Conservation (phyloP, 352 stramenopile genomes). For the Globisporangium carolinianum region DNA sequence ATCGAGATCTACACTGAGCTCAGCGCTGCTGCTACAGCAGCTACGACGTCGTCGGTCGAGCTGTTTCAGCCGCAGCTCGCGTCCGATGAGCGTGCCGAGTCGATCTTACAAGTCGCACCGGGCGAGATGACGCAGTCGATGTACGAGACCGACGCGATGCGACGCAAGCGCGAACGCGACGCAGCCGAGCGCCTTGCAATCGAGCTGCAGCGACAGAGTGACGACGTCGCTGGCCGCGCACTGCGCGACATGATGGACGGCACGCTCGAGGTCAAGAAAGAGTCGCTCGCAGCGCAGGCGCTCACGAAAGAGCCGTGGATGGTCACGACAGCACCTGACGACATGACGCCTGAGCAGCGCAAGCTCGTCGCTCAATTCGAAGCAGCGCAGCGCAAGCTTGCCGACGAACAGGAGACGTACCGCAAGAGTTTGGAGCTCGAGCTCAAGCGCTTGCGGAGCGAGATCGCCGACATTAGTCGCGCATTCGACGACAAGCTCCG, state of each 20-base stretch:
- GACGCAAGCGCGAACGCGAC: slow-evolving; percentile 41
- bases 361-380: slow-evolving; percentile 71
- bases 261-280: slow-evolving; percentile 88
- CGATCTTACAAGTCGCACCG: slow-evolving; percentile 51
- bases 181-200: slow-evolving; percentile 24
- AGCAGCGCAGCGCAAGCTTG: slow-evolving; percentile 51
- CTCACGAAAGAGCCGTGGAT: slow-evolving; percentile 86
- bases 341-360: slow-evolving; percentile 79
- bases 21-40: background rate
- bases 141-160: slow-evolving; percentile 74
- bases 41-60: slow-evolving; percentile 7
- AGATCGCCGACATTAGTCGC: slow-evolving; percentile 78
- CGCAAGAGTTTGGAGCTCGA: slow-evolving; percentile 86
- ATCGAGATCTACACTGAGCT: slow-evolving; percentile 81
- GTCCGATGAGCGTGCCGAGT: slow-evolving; percentile 53
- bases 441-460: slow-evolving; percentile 74
- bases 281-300: slow-evolving; percentile 50
- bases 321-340: slow-evolving; percentile 59
- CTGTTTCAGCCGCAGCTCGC: slow-evolving; percentile 48
- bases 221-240: slow-evolving; percentile 75
- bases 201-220: slow-evolving; percentile 56
- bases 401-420: slow-evolving; percentile 89
- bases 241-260: slow-evolving; percentile 93
- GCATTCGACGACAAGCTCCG: slow-evolving; percentile 84
- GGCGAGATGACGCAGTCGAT: slow-evolving; percentile 83